A percentile compares a stretch with the other conserved stretches of the same genome.
These are phyloP conservation scores for Pyrenochaeta sp. DNA, from an alignment of 2,329 filamentous ascomycete species.

Conservation along the genomic window DNA sequence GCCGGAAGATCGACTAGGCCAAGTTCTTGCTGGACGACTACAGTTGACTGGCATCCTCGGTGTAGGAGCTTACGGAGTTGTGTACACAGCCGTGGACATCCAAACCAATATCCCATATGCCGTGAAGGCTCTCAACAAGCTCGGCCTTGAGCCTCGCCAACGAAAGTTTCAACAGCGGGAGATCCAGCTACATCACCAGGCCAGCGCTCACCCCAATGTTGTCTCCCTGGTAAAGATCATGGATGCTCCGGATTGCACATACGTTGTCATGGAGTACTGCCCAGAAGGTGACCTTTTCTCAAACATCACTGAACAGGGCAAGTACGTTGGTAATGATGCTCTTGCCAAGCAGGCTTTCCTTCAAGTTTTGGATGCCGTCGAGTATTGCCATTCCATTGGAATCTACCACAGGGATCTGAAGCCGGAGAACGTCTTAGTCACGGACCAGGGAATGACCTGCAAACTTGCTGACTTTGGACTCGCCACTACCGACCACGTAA, in stretches of 20 bases:
- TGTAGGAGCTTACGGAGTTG: conserved; percentile 94
- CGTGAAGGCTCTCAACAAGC: conserved; percentile 96
- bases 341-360: conserved; percentile 88
- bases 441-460: conserved; percentile 85
- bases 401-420: conserved; percentile 98
- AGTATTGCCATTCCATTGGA: conserved; percentile 89
- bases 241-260: conserved; percentile 90
- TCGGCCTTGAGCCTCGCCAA: conserved; percentile 87
- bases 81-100: conserved; percentile 88
- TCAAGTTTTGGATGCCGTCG: conserved; percentile 95
- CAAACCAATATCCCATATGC: conserved; percentile 85
- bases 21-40: conserved; percentile 81
- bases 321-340: conserved; percentile 91
- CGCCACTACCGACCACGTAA: conserved; percentile 82
- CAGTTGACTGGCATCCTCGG: conserved; percentile 87
- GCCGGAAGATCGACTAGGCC: conserved; percentile 87
- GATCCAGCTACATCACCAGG: conserved; percentile 88
- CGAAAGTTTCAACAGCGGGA: conserved; percentile 91
- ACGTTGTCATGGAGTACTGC: conserved; percentile 96
- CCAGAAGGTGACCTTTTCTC: conserved; percentile 96
- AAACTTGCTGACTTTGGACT: conserved; percentile 98
- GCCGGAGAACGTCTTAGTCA: conserved; percentile 96
- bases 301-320: conserved; percentile 94
- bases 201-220: conserved; percentile 89
- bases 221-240: conserved; percentile 94